Conservation (phyloP, 2,329 filamentous ascomycete genomes). For the Biscogniauxia marginata region DNA sequence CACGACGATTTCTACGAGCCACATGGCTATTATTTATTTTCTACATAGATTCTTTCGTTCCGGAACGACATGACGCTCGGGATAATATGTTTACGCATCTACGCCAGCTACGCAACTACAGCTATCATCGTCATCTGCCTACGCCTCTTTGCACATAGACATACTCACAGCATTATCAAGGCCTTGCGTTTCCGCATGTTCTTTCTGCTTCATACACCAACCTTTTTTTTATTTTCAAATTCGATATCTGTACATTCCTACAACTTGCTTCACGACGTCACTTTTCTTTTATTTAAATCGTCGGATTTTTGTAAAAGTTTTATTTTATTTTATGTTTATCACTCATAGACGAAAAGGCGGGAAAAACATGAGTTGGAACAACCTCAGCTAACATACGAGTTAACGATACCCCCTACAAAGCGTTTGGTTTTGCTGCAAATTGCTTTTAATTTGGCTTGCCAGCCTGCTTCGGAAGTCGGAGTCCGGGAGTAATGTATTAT, state of each 20-base stretch:
- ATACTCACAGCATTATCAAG: not conserved
- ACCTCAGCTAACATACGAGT: not conserved
- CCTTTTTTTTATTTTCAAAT: not conserved
- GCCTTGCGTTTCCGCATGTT: not conserved
- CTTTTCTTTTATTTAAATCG: not conserved
- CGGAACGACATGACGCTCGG: not conserved
- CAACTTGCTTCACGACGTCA: not conserved
- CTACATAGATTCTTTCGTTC: not conserved
- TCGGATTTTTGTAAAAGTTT: not conserved
- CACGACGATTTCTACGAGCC: constrained; percentile 1
- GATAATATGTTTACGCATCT: not conserved
- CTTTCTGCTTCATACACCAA: not conserved
- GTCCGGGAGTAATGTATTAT: not conserved
- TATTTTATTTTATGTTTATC: not conserved
- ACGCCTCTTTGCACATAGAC: not conserved
- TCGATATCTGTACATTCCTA: not conserved
- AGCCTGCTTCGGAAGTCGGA: not conserved
- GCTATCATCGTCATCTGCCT: not conserved
- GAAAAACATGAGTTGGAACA: not conserved
- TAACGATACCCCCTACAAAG: not conserved
- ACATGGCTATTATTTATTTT: not conserved
- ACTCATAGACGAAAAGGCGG: not conserved
- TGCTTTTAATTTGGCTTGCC: not conserved
- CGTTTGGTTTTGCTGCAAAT: not conserved
- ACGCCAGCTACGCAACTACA: not conserved